Base-by-base conservation (phyloP, 169 alveolate species). In the Eimeria maxima region DNA sequence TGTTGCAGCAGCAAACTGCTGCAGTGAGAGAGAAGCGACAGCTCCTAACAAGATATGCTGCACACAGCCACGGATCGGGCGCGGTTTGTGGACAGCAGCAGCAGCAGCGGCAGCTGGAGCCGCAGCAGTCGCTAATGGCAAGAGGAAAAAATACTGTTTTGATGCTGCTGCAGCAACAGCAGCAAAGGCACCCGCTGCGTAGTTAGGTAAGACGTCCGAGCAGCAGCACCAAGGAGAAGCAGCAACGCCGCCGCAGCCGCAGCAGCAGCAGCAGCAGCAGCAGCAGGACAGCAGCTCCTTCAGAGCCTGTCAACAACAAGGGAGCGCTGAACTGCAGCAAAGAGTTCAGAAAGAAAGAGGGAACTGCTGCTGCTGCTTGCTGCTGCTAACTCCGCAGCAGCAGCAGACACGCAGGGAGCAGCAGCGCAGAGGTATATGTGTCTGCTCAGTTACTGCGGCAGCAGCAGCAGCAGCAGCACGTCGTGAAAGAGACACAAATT, bases 351-450 rank as follows among this genome's bases (percentile, higher is more conserved):
- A 29, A 60, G 93, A 84, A 60, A 60, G 33, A 84, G 33, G 63
- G 8, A 53, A 81, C 73, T 81, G 90, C 71, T 81, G 90, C 73
- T 45, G 90, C 71, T 81, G 71, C 16, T 50, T 81, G 90, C 90
- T 81, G 90, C 90, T 38, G 73, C 90, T 81, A 78, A 78, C 89
- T 18, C 89, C 60, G 38, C 67, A 47, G 90, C 90, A 81, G 90
- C 90, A 45, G 90, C 90, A 81, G 90, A 81, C 90, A 81, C 90
- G 29, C 71, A 81, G 90, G 90, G 73, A 81, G 71, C 71, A 81
- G 81, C 80, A 69, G 71, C 71, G 24, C 42, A 38, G 27, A 18
- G 13, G 80, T 22, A 55, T 5, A 50, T n/a, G 90, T 81, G 90
- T 81, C 90, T 45, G 71, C 90, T 45, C 53, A 33, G 29, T 81